Evolutionary conservation across 2,329 filamentous ascomycete genomes (phyloP).

Genomic region (Thermomyces lanuginosus): DNA sequence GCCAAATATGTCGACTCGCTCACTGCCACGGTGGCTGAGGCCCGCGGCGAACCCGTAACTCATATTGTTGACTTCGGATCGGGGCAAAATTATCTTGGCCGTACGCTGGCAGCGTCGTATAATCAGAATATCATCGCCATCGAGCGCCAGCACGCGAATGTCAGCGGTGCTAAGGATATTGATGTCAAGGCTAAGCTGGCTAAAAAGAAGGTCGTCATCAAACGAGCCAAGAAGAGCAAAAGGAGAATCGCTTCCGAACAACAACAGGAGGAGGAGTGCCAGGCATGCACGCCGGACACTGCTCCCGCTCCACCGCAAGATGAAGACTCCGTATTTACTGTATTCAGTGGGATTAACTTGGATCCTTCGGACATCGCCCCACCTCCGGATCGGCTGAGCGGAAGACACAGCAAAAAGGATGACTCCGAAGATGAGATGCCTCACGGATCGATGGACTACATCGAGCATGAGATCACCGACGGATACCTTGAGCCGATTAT

Average conservation of each 20-base stretch:
- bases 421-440: slow-evolving; percentile 8
- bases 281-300: background rate
- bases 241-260: no score
- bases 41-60: slow-evolving; percentile 40
- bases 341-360: slow-evolving; percentile 20
- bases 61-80: slow-evolving; percentile 94
- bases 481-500: slow-evolving; percentile 27
- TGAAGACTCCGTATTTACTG: slow-evolving; percentile 13
- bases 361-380: slow-evolving; percentile 15
- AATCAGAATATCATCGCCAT: slow-evolving; percentile 79
- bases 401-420: slow-evolving; percentile 6
- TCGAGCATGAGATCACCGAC: slow-evolving; percentile 29
- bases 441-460: slow-evolving; percentile 25
- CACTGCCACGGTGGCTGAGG: slow-evolving; percentile 36
- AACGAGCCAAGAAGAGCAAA: background rate
- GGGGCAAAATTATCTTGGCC: slow-evolving; percentile 87
- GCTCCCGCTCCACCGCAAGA: no score
- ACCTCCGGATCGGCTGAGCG: slow-evolving; percentile 4
- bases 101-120: slow-evolving; percentile 72
- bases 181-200: slow-evolving; percentile 69
- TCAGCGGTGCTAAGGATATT: slow-evolving; percentile 65
- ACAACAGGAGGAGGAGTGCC: slow-evolving; percentile 52
- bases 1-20: slow-evolving; percentile 67
- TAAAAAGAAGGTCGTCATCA: slow-evolving; percentile 43
- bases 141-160: slow-evolving; percentile 73